These are phyloP conservation scores for Setomelanomma holmii DNA, from an alignment of 2,329 filamentous ascomycete genomes.

Conservation along the genomic window DNA sequence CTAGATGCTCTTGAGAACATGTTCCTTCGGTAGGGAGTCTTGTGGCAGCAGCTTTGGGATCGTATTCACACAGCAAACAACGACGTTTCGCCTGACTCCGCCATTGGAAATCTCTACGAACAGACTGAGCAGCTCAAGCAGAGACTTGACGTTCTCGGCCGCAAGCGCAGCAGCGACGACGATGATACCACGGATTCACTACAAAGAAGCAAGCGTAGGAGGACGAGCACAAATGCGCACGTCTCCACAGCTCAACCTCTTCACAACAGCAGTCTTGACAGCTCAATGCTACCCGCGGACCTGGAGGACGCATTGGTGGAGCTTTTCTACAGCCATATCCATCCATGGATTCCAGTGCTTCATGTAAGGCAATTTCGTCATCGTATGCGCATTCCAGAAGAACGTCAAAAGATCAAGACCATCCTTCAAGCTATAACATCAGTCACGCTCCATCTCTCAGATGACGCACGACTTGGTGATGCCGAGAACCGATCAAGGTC, in stretches of 20 bases:
- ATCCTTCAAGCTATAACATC: conserved; percentile 18
- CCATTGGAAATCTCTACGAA: conserved; percentile 5
- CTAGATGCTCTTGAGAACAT: conserved; percentile 30
- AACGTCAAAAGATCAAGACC: not conserved
- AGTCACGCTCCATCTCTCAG: conserved; percentile 24
- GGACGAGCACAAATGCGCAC: not conserved
- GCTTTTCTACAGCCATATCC: not conserved
- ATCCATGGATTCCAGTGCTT: not conserved
- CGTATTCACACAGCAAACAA: conserved; percentile 6
- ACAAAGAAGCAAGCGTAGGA: not conserved
- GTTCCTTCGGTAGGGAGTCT: conserved; percentile 20
- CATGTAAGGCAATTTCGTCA: not conserved
- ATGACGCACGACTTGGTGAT: conserved; percentile 17
- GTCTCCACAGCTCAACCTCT: not conserved
- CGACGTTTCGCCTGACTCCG: not conserved
- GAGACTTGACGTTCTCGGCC: conserved; percentile 22
- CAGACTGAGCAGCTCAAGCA: conserved; percentile 22
- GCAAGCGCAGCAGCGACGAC: conserved; percentile 22
- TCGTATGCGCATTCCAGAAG: conserved; percentile 25
- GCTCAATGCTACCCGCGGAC: not conserved
- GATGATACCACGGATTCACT: conserved; percentile 16
- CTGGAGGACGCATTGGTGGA: not conserved
- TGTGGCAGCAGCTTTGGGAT: conserved; percentile 25
- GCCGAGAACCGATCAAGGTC: conserved; percentile 7
- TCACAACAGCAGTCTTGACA: not conserved